A percentile compares a stretch with the other conserved stretches of the same genome.
Evolutionary conservation across 169 alveolate genomes (phyloP).

Genomic region (Plasmodium inui): DNA sequence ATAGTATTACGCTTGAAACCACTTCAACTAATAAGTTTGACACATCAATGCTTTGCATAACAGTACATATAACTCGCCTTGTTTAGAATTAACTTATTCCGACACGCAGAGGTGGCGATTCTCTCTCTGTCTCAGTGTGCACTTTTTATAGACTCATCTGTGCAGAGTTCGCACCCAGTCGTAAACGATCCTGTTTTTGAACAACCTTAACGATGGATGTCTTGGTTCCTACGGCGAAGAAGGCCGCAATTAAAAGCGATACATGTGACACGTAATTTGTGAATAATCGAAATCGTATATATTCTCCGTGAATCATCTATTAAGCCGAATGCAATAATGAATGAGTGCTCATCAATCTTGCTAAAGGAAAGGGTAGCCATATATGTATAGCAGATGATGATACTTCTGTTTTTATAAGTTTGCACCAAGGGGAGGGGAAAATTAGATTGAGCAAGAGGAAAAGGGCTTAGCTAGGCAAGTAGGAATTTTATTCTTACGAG

Average conservation of each 20-base stretch:
- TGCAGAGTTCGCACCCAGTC: neutral
- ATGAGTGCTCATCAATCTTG: neutral
- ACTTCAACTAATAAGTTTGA: neutral
- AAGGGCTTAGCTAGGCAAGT: neutral
- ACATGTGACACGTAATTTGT: neutral
- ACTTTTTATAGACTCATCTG: neutral
- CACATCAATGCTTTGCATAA: neutral
- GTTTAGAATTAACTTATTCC: neutral
- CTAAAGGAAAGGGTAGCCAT: neutral
- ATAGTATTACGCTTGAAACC: neutral
- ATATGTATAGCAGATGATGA: neutral
- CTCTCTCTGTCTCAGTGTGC: neutral
- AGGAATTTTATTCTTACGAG: neutral
- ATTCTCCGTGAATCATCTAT: constrained; percentile 5
- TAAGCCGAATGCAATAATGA: neutral
- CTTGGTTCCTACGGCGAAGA: constrained; percentile 38
- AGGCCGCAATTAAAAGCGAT: constrained; percentile 10
- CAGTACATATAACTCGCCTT: neutral
- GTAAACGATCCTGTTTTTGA: neutral
- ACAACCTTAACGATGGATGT: constrained; percentile 31
- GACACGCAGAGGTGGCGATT: neutral
- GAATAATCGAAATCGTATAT: neutral
- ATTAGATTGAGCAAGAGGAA: neutral
- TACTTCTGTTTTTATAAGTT: constrained; percentile 4
- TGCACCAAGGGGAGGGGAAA: neutral